phyloP scores from a whole-genome alignment of 352 stramenopile genomes.

The Phytophthora melonis region DNA sequence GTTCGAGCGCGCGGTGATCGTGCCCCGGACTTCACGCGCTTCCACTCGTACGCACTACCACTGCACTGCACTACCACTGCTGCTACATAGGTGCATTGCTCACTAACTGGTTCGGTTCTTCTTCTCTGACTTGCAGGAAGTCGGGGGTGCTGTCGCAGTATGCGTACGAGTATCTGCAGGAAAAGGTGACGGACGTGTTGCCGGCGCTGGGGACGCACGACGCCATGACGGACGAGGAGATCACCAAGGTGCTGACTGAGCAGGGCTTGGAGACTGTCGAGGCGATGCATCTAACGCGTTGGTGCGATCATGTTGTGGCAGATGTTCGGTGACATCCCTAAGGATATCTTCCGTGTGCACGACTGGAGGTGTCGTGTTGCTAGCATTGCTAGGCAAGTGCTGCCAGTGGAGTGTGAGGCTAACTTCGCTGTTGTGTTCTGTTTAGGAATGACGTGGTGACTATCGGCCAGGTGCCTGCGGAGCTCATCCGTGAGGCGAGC shows the following conservation, averaged over 20 bases:
- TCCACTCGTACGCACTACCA: conserved; percentile 88
- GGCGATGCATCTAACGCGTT: background rate
- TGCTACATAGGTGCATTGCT: background rate
- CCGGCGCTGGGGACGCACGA: conserved; percentile 96
- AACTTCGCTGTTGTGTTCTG: background rate
- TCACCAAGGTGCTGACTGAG: conserved; percentile 64
- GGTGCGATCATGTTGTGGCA: conserved; percentile 18
- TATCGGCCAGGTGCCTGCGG: conserved; percentile 93
- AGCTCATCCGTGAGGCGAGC: conserved; percentile 94
- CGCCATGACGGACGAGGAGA: conserved; percentile 96
- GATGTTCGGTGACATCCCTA: conserved; percentile 95
- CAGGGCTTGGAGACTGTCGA: background rate
- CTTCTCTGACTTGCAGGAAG: conserved; percentile 55
- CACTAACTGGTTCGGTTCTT: background rate
- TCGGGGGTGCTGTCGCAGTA: conserved; percentile 94
- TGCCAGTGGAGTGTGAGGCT: background rate
- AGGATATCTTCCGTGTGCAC: conserved; percentile 93
- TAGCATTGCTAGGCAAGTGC: background rate
- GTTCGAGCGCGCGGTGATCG: conserved; percentile 84
- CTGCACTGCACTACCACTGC: background rate
- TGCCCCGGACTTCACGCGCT: conserved; percentile 97
- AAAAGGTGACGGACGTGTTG: conserved; percentile 90
- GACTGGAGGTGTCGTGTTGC: conserved; percentile 90
- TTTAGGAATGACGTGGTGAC: conserved; percentile 95
- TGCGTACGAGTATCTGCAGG: conserved; percentile 94